Base-by-base conservation (phyloP, 2,329 filamentous ascomycete species). In the Akanthomyces uredinophilus region DNA sequence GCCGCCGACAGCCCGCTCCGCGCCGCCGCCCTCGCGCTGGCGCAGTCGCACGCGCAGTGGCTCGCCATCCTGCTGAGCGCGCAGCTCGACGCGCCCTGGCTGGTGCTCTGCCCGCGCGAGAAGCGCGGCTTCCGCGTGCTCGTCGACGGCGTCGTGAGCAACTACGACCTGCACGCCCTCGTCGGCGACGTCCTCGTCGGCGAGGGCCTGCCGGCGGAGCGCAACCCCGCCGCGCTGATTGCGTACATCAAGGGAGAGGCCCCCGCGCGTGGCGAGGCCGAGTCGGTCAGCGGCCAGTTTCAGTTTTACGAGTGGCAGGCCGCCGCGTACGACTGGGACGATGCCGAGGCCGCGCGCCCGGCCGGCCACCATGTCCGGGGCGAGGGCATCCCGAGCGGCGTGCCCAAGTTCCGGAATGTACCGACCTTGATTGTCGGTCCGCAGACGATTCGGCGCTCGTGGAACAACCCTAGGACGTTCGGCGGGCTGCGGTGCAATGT, bases 141-240 rank as follows among this genome's bases (percentile, higher is more conserved):
- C 57, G 57, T 53, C 37, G 57, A 60, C 57, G 57, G 57, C 49
- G 57, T 60, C 49, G 57, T 60, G 18, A 60, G 47, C 49, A 53
- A 53, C 57, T 52, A 32, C n/a, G 57, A 60, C n/a, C 39, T 60
- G 39, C 57, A 60, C 44, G 57, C 57, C 20, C 57, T 60, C 47
- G 39, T 60, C n/a, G 47, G 44, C 29, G 57, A 60, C 39, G 57
- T 35, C 8, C 47, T 60, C 49, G n/a, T 46, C 49, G 57, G 46
- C 13, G 18, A n/a, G 2, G 57, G 57, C 39, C 57, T 60, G 24
- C 20, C 57, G 8, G 57, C 18, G 16, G 4, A 5, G n/a, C 57
- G 57, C 18, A 60, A 60, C 49, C 37, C 57, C 5, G 18, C 57
- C 5, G 39, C 20, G 8, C 44, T 60, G 6, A 35, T 60, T 14